phyloP scores from a whole-genome alignment of 495 filamentous ascomycete genomes.

The Daldinia bambusicola region DNA sequence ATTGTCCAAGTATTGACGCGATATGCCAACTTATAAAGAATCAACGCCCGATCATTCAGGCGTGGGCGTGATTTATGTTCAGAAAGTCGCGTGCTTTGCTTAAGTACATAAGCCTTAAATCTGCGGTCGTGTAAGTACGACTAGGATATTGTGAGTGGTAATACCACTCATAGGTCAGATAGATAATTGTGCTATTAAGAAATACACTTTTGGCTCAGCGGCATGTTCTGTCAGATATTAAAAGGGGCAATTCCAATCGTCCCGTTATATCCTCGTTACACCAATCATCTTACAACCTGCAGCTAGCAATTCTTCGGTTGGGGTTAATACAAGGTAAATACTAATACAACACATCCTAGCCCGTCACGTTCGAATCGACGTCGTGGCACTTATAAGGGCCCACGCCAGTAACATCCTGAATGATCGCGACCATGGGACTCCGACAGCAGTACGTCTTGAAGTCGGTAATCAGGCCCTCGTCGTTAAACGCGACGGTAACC shows the following conservation, averaged over 20 bases:
- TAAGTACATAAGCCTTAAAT: background rate
- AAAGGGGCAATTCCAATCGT: background rate
- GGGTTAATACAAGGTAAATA: background rate
- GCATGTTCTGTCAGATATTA: no score
- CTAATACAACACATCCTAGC: background rate
- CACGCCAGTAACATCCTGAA: background rate
- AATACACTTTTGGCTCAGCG: no score
- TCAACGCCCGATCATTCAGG: background rate
- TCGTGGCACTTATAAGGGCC: conserved; percentile 3
- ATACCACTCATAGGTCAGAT: no score
- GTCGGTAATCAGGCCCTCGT: background rate
- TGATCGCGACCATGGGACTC: background rate
- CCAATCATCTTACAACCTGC: no score
- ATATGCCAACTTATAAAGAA: background rate
- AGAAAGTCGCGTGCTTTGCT: background rate
- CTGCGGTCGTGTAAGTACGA: background rate
- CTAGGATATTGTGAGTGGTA: no score
- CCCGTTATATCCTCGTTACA: background rate
- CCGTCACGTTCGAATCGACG: background rate
- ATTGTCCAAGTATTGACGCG: background rate
- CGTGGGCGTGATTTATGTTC: background rate
- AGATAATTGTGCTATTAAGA: no score
- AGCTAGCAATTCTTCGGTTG: no score
- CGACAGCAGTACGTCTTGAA: background rate
- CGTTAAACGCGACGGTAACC: background rate